These are phyloP conservation scores for Dactylellina drechsleri DNA, from an alignment of 2,329 filamentous ascomycete species.

Conservation along the genomic window DNA sequence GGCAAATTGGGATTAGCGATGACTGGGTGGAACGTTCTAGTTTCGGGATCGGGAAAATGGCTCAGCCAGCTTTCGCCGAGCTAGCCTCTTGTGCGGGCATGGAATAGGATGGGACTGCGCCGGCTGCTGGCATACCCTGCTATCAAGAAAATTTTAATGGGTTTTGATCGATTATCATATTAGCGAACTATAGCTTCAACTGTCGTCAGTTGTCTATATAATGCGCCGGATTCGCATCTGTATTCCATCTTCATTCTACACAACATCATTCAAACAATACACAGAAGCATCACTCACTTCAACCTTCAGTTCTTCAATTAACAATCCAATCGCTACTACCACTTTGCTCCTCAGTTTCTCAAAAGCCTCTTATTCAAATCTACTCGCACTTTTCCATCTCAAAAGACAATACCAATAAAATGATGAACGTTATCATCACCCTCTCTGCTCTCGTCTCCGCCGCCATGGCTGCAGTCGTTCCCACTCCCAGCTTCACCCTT, in stretches of 20 bases:
- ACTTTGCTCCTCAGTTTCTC: background rate
- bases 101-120: constrained; percentile 4
- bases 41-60: constrained; percentile 52
- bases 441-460: constrained; percentile 48
- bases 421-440: constrained; percentile 45
- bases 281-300: constrained; percentile 32
- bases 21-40: constrained; percentile 17
- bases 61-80: constrained; percentile 29
- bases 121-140: background rate
- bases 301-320: constrained; percentile 2
- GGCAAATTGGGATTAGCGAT: constrained; percentile 38
- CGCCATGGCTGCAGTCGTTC: constrained; percentile 43
- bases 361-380: background rate
- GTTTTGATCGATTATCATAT: constrained; percentile 9
- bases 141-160: constrained; percentile 20
- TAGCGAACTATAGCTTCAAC: background rate
- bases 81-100: constrained; percentile 4
- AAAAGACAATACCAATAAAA: constrained; percentile 22
- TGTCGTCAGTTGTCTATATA: constrained; percentile 38
- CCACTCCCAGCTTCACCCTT: constrained; percentile 44
- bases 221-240: constrained; percentile 21
- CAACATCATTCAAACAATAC: constrained; percentile 44
- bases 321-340: background rate
- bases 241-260: constrained; percentile 26
- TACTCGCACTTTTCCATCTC: background rate